Conservation (phyloP, 2,329 filamentous ascomycete genomes). For the Lomentospora prolificans region DNA sequence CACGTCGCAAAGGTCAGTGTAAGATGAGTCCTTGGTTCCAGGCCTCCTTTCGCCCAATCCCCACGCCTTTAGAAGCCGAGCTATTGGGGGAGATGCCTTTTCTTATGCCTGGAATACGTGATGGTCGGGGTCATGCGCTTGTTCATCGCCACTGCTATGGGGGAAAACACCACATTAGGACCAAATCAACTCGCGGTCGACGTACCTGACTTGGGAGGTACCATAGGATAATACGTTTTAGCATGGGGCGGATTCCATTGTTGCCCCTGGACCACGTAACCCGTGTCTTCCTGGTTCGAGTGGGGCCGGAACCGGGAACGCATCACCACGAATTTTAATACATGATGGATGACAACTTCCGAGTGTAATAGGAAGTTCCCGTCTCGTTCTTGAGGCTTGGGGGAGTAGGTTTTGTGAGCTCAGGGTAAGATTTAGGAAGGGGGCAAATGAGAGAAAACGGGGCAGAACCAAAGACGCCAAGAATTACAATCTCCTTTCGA, state of each 20-base stretch:
- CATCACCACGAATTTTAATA: background rate
- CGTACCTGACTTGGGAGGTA: background rate
- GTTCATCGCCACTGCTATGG: background rate
- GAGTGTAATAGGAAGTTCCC: background rate
- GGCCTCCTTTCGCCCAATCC: no score
- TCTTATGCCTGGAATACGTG: no score
- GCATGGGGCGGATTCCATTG: background rate
- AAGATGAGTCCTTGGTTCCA: no score
- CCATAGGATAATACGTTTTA: background rate
- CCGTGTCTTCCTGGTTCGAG: background rate
- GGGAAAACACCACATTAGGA: background rate
- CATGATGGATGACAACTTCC: background rate
- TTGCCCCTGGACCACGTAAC: background rate
- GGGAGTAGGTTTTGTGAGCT: no score
- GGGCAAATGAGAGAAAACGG: background rate
- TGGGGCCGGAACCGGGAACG: background rate
- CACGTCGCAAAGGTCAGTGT: no score
- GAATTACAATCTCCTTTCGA: no score
- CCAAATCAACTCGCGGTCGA: background rate
- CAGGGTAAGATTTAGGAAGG: background rate
- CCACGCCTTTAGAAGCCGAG: no score
- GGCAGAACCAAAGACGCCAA: no score
- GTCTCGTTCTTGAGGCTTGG: background rate
- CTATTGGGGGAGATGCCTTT: no score
- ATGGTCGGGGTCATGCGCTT: background rate